These are phyloP conservation scores for Pueraria montana DNA, from an alignment of 306 rosid species.

Conservation along the genomic window DNA sequence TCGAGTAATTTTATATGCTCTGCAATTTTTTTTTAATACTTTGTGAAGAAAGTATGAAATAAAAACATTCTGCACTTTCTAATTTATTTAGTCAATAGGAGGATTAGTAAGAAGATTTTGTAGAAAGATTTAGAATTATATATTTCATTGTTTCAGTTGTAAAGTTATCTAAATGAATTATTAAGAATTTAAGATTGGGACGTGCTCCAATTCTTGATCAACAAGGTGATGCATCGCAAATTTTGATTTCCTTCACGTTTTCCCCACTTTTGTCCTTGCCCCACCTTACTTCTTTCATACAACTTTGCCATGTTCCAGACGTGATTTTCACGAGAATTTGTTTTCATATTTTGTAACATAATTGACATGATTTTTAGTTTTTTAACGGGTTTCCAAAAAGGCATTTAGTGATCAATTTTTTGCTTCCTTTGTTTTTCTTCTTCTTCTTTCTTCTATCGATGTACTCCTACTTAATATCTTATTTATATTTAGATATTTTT, in stretches of 20 bases:
- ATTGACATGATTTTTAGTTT: too few species aligned
- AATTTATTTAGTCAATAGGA: background rate
- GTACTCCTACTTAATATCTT: too few species aligned
- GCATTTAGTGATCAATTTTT: too few species aligned
- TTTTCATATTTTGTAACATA: too few species aligned
- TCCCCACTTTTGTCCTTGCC: constrained; percentile 10
- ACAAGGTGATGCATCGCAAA: background rate
- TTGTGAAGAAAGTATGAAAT: background rate
- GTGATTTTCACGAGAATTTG: too few species aligned
- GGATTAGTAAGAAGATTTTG: background rate
- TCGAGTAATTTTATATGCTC: background rate
- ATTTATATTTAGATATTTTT: too few species aligned
- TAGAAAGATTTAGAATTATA: background rate
- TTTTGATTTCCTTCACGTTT: constrained; percentile 50
- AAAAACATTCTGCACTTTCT: background rate
- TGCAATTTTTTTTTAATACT: background rate
- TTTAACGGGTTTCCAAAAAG: too few species aligned
- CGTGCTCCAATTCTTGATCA: constrained; percentile 14
- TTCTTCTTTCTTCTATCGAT: too few species aligned
- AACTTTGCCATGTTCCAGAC: too few species aligned
- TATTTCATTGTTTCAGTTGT: background rate
- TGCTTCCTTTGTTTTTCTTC: too few species aligned
- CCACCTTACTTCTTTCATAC: too few species aligned
- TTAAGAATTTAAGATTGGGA: background rate
- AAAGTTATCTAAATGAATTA: background rate